Evolutionary conservation across 2,329 filamentous ascomycete genomes (phyloP).

Genomic region (Alternaria viburni): DNA sequence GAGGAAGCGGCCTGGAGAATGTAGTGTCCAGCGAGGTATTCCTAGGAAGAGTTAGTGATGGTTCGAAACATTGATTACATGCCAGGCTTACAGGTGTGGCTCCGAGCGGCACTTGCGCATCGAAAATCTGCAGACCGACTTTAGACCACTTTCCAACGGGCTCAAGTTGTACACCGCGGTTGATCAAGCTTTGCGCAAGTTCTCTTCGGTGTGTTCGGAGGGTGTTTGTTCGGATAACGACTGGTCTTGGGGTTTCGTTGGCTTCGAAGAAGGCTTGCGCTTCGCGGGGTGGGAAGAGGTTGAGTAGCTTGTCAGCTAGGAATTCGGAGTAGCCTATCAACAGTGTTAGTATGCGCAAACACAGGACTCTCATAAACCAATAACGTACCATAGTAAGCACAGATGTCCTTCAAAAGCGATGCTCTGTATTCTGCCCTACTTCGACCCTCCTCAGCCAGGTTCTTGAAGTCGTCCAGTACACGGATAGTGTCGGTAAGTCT

Average conservation of each 20-base stretch:
- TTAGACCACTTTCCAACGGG: slow-evolving; percentile 99
- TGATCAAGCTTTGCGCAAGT: slow-evolving; percentile 91
- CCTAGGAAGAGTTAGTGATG: slow-evolving; percentile 41
- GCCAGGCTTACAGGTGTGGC: slow-evolving; percentile 69
- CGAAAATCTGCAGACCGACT: slow-evolving; percentile 95
- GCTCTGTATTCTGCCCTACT: slow-evolving; percentile 87
- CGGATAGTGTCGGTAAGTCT: slow-evolving; percentile 93
- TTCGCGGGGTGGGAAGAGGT: slow-evolving; percentile 89
- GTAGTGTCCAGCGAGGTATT: slow-evolving; percentile 97
- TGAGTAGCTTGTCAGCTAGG: slow-evolving; percentile 94
- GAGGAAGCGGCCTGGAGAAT: slow-evolving; percentile 96
- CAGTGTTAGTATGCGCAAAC: background rate
- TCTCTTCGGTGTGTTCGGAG: slow-evolving; percentile 78
- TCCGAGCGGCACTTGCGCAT: slow-evolving; percentile 84
- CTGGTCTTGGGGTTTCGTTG: slow-evolving; percentile 91
- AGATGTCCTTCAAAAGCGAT: slow-evolving; percentile 89
- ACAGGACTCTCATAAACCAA: background rate
- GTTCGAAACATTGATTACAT: background rate
- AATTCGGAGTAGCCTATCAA: slow-evolving; percentile 77
- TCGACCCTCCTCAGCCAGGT: slow-evolving; percentile 77
- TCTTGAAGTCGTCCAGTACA: slow-evolving; percentile 86
- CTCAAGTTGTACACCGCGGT: slow-evolving; percentile 93
- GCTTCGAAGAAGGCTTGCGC: slow-evolving; percentile 99
- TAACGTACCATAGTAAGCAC: slow-evolving; percentile 77
- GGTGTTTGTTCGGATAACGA: slow-evolving; percentile 97